Evolutionary conservation across 805 yeast genomes (phyloP).

Genomic region (Saturnispora ahearnii): DNA sequence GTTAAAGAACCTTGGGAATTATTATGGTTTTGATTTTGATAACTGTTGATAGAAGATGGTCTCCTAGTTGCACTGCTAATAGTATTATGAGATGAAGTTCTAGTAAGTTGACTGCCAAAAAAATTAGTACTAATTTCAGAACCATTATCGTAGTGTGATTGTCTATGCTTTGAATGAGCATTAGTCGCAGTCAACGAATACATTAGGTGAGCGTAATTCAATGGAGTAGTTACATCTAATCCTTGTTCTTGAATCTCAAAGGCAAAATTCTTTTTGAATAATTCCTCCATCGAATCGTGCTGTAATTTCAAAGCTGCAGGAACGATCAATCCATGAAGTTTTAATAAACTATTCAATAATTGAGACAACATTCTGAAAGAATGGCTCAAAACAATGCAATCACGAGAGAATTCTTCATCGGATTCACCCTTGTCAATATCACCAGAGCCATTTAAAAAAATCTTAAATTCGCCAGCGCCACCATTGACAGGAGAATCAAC

Average conservation of each 20-base stretch:
- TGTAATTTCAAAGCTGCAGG: slow-evolving; percentile 47
- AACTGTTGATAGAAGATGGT: neutral
- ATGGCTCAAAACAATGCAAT: slow-evolving; percentile 27
- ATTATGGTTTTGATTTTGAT: neutral
- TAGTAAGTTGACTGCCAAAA: slow-evolving; percentile 4
- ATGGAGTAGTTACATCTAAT: slow-evolving; percentile 21
- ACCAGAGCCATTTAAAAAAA: slow-evolving; percentile 36
- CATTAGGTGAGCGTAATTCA: slow-evolving; percentile 15
- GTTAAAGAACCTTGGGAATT: neutral
- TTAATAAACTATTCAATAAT: slow-evolving; percentile 56
- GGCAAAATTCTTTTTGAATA: slow-evolving; percentile 59
- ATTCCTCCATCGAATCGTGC: slow-evolving; percentile 56
- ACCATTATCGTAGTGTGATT: neutral
- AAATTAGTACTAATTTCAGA: slow-evolving; percentile 1
- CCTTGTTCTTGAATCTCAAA: slow-evolving; percentile 47
- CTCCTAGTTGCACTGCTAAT: neutral
- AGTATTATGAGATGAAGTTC: slow-evolving; percentile 5
- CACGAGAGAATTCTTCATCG: slow-evolving; percentile 20
- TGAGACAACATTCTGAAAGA: slow-evolving; percentile 62
- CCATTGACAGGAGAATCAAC: slow-evolving; percentile 92
- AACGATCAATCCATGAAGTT: slow-evolving; percentile 58
- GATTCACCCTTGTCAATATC: slow-evolving; percentile 13
- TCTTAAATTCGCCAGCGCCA: slow-evolving; percentile 77
- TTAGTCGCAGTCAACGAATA: slow-evolving; percentile 13
- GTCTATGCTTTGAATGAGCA: slow-evolving; percentile 13